Conservation (phyloP, 768 basidiomycete species). For the Pholiota microspora region DNA sequence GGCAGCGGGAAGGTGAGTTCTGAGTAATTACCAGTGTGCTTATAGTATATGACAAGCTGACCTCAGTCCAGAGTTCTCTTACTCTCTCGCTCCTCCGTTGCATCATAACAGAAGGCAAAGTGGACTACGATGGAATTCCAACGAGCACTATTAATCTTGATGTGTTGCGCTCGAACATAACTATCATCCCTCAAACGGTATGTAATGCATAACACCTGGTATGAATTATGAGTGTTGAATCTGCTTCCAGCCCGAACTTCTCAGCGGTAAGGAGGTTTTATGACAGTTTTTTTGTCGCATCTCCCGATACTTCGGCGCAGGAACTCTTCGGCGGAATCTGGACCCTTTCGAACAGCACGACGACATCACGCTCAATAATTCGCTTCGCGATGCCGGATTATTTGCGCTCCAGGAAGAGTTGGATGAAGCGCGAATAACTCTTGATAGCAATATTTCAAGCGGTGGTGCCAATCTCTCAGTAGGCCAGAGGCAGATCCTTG, state of each 20-base stretch:
- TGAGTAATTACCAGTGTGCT: not conserved
- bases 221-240: too few relatives aligned
- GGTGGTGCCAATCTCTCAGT: constrained; percentile 57
- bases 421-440: not conserved
- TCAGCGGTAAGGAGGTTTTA: too few relatives aligned
- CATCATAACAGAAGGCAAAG: constrained; percentile 51
- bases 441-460: constrained; percentile 1
- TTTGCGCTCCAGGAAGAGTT: constrained; percentile 5
- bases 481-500: constrained; percentile 69
- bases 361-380: constrained; percentile 1
- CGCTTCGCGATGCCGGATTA: not conserved
- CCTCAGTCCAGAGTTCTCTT: constrained; percentile 13
- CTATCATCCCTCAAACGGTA: constrained; percentile 52
- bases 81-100: constrained; percentile 51
- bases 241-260: constrained; percentile 4
- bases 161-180: constrained; percentile 51
- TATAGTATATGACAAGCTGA: not conserved
- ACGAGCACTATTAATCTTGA: constrained; percentile 51
- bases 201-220: too few relatives aligned
- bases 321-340: constrained; percentile 5
- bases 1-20: constrained; percentile 23
- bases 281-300: too few relatives aligned
- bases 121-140: constrained; percentile 53
- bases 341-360: constrained; percentile 6
- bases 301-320: too few relatives aligned